Conservation (phyloP, 768 basidiomycete species). For the Cystobasidium tubakii region DNA sequence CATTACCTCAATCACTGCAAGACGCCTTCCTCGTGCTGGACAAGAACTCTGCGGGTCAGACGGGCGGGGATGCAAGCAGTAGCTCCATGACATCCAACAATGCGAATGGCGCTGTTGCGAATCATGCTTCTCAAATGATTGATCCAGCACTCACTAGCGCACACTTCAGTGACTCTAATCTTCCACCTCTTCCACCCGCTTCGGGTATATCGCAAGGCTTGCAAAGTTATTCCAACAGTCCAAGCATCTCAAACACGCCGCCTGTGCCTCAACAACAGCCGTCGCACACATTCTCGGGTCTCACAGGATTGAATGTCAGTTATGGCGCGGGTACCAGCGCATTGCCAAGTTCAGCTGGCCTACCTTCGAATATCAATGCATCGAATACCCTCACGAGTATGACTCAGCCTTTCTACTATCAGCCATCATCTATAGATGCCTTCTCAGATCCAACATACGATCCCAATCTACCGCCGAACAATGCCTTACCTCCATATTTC, state of each 20-base stretch:
- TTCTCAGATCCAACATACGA: conserved; percentile 8
- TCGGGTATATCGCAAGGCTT: neutral
- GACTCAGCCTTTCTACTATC: conserved; percentile 27
- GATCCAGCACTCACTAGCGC: neutral
- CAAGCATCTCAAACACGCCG: conserved; percentile 1
- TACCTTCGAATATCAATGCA: neutral
- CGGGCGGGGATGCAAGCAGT: neutral
- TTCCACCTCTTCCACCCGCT: conserved; percentile 11
- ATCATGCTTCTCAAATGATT: neutral
- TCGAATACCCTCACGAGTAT: neutral
- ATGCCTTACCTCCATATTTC: neutral
- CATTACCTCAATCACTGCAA: conserved; percentile 12
- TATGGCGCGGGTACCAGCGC: neutral
- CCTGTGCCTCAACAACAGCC: neutral
- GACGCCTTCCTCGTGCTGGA: conserved; percentile 33
- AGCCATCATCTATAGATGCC: neutral
- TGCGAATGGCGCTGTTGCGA: neutral
- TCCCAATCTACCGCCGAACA: neutral
- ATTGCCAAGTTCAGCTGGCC: too few relatives aligned
- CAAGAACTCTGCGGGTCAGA: neutral
- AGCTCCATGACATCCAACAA: neutral
- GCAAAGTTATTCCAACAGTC: neutral
- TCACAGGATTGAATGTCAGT: neutral
- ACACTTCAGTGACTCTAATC: neutral
- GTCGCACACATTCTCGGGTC: neutral